Percentiles rank a stretch among this genome's conserved stretches.
These are phyloP conservation scores for Botryotinia calthae DNA, from an alignment of 2,329 filamentous ascomycete species.

Conservation along the genomic window DNA sequence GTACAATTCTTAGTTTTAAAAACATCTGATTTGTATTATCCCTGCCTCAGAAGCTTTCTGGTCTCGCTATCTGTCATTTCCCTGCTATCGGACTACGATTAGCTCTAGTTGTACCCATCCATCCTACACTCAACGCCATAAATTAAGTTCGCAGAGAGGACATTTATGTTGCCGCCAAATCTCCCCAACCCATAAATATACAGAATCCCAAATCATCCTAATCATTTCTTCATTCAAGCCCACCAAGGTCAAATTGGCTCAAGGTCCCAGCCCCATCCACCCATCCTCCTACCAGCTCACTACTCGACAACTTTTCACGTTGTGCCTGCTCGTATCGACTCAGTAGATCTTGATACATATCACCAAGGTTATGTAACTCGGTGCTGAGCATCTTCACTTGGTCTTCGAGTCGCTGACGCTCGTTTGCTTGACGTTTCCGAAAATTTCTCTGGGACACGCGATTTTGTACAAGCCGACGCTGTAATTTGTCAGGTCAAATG, in stretches of 20 bases:
- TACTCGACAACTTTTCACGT: slow-evolving; percentile 14
- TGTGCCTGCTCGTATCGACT: slow-evolving; percentile 16
- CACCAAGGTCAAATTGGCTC: slow-evolving; percentile 3
- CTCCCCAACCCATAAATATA: neutral
- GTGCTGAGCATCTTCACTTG: slow-evolving; percentile 20
- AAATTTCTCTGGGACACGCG: slow-evolving; percentile 21
- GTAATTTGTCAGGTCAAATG: neutral
- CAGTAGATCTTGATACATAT: slow-evolving; percentile 18
- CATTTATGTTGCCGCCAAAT: neutral
- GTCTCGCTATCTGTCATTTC: neutral
- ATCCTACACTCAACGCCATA: slow-evolving; percentile 9
- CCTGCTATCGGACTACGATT: slow-evolving; percentile 9
- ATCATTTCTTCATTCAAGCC: neutral
- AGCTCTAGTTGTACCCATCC: slow-evolving; percentile 13
- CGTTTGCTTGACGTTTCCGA: slow-evolving; percentile 21
- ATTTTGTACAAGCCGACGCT: slow-evolving; percentile 22
- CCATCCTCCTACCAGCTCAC: slow-evolving; percentile 15
- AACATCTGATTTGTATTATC: neutral
- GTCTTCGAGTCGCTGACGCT: slow-evolving; percentile 17
- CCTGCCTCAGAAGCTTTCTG: slow-evolving; percentile 1
- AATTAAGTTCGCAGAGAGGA: neutral
- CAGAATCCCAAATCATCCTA: neutral
- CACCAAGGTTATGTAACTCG: slow-evolving; percentile 16
- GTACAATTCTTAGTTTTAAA: neutral
- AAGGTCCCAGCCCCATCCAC: neutral